A percentile compares a stretch with the other conserved stretches of the same genome.
These are phyloP conservation scores for Pythium angustatum DNA, from an alignment of 352 stramenopile species.

Conservation along the genomic window DNA sequence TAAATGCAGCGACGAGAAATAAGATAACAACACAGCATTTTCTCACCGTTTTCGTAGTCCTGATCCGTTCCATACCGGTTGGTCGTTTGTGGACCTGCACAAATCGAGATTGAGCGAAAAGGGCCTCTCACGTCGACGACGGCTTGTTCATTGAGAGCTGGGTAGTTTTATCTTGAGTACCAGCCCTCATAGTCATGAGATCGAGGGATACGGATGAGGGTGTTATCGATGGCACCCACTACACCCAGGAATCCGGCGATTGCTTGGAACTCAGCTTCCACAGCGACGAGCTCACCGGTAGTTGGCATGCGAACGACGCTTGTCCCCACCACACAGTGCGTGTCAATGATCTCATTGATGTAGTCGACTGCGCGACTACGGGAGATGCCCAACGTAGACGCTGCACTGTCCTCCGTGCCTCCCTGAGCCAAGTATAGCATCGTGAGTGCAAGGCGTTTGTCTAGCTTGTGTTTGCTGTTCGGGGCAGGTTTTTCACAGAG, in stretches of 20 bases:
- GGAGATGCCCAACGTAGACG: conserved; percentile 20
- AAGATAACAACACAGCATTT: conserved; percentile 4
- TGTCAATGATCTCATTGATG: conserved; percentile 20
- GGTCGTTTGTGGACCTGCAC: conserved; percentile 25
- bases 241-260: conserved; percentile 21
- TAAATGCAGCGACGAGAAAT: neutral
- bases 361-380: conserved; percentile 18
- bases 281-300: neutral
- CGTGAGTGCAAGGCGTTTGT: conserved; percentile 25
- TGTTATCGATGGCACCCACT: conserved; percentile 16
- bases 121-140: conserved; percentile 16
- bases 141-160: conserved; percentile 25
- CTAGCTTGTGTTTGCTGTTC: conserved; percentile 28
- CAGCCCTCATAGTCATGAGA: conserved; percentile 24
- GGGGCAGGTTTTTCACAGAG: neutral
- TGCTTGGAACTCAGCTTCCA: conserved; percentile 5
- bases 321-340: neutral
- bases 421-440: conserved; percentile 23
- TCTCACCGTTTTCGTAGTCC: conserved; percentile 5
- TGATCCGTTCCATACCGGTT: conserved; percentile 28
- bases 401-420: conserved; percentile 17
- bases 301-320: neutral
- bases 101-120: conserved; percentile 27
- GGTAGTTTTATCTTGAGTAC: conserved; percentile 23
- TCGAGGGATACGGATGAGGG: conserved; percentile 12